These are phyloP conservation scores for Lactifluus hygrophoroides DNA, from an alignment of 768 basidiomycete species.

Conservation along the genomic window DNA sequence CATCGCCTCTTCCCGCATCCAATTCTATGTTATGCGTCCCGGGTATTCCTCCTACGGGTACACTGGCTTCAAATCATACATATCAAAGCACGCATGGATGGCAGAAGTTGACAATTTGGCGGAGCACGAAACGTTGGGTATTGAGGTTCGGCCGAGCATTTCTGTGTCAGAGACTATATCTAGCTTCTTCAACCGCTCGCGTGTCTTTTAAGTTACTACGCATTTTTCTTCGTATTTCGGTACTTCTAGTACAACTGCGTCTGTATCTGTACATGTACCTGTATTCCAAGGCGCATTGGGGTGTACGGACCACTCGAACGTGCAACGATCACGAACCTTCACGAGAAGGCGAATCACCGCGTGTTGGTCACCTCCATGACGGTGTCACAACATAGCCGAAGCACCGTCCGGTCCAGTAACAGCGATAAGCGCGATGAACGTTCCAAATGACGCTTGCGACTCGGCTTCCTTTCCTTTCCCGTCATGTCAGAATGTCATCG, in stretches of 20 bases:
- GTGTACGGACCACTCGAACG: too few species aligned
- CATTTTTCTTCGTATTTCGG: not conserved
- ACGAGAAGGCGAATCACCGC: too few species aligned
- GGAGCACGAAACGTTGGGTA: slow-evolving; percentile 10
- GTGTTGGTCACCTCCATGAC: too few species aligned
- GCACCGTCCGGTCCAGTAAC: too few species aligned
- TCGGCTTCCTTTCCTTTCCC: too few species aligned
- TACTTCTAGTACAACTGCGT: not conserved
- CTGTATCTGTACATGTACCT: not conserved
- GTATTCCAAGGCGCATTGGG: not conserved
- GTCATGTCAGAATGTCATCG: too few species aligned
- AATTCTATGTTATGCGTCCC: slow-evolving; percentile 11
- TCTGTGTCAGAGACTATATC: slow-evolving; percentile 11
- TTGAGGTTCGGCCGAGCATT: slow-evolving; percentile 8
- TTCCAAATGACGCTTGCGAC: too few species aligned
- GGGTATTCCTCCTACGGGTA: slow-evolving; percentile 1
- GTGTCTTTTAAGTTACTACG: slow-evolving; percentile 6
- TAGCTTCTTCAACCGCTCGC: slow-evolving; percentile 12
- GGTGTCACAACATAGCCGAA: too few species aligned
- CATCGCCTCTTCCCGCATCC: slow-evolving; percentile 14
- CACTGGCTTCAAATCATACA: slow-evolving; percentile 9
- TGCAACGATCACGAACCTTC: too few species aligned
- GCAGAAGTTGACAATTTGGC: slow-evolving; percentile 9
- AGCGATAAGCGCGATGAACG: too few species aligned
- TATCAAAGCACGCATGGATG: slow-evolving; percentile 5